Percentiles rank a stretch among this genome's conserved stretches.
Conservation (phyloP, 805 yeast genomes). For the Candida maesae region DNA sequence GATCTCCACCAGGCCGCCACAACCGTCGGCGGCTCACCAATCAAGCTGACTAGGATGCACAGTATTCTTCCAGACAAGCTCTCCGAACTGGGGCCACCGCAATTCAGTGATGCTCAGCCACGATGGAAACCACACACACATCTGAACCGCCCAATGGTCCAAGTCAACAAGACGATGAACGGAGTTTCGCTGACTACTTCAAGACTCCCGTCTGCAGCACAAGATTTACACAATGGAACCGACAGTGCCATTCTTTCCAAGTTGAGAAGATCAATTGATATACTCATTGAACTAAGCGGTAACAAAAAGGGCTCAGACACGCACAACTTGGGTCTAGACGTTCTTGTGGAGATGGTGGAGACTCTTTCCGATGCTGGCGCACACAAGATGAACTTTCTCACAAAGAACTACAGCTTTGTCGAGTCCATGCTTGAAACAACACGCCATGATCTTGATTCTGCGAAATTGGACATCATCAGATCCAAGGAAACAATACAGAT, state of each 20-base stretch:
- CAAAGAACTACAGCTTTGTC: slow-evolving; percentile 23
- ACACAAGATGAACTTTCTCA: slow-evolving; percentile 18
- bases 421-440: slow-evolving; percentile 20
- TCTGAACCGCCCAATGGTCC: background rate
- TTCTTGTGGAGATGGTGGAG: slow-evolving; percentile 7
- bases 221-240: too few species aligned
- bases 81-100: background rate
- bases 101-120: slow-evolving; percentile 6
- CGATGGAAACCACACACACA: background rate
- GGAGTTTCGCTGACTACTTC: background rate
- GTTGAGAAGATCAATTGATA: slow-evolving; percentile 6
- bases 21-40: slow-evolving; percentile 1
- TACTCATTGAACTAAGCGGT: slow-evolving; percentile 15
- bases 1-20: background rate
- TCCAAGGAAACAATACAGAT: slow-evolving; percentile 1
- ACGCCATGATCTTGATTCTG: slow-evolving; percentile 7
- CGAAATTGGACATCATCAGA: slow-evolving; percentile 2
- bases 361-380: slow-evolving; percentile 19
- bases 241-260: background rate
- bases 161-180: background rate
- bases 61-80: background rate
- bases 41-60: slow-evolving; percentile 1
- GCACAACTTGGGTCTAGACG: slow-evolving; percentile 3
- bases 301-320: slow-evolving; percentile 3
- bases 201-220: background rate